Conservation (phyloP, 176 grass and related monocot genomes). For the Ensete ventricosum region DNA sequence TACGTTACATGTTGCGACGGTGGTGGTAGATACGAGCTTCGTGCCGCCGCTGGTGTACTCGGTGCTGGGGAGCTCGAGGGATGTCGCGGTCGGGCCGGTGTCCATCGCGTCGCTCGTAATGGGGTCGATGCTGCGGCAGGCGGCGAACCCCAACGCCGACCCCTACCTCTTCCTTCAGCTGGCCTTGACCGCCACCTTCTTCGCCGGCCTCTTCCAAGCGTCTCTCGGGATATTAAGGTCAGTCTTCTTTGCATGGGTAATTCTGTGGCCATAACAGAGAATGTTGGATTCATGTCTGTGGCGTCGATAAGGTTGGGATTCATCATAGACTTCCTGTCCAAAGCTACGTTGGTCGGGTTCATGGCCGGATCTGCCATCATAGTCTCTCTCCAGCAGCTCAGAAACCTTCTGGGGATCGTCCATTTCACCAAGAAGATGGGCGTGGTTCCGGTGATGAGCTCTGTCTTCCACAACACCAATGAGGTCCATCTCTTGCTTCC, state of each 20-base stretch:
- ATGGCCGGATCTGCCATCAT: conserved; percentile 97
- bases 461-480: conserved; percentile 55
- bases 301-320: conserved; percentile 41
- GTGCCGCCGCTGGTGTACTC: conserved; percentile 86
- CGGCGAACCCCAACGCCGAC: conserved; percentile 46
- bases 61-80: conserved; percentile 75
- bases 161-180: conserved; percentile 84
- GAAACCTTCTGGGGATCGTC: conserved; percentile 67
- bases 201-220: conserved; percentile 82
- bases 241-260: background rate
- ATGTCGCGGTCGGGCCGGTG: conserved; percentile 80
- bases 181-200: conserved; percentile 83
- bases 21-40: conserved; percentile 65
- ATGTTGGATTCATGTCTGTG: background rate
- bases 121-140: conserved; percentile 89
- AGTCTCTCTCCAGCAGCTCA: conserved; percentile 90
- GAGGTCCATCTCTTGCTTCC: conserved; percentile 29
- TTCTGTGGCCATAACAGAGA: background rate
- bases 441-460: conserved; percentile 71
- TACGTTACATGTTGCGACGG: background rate
- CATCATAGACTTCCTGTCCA: conserved; percentile 88
- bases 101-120: conserved; percentile 90
- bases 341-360: conserved; percentile 87
- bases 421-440: conserved; percentile 92
- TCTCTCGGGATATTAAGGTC: conserved; percentile 81